These are phyloP conservation scores for Kickxella alabastrina DNA, from an alignment of 192 early-diverging fungal genomes.

Conservation along the genomic window DNA sequence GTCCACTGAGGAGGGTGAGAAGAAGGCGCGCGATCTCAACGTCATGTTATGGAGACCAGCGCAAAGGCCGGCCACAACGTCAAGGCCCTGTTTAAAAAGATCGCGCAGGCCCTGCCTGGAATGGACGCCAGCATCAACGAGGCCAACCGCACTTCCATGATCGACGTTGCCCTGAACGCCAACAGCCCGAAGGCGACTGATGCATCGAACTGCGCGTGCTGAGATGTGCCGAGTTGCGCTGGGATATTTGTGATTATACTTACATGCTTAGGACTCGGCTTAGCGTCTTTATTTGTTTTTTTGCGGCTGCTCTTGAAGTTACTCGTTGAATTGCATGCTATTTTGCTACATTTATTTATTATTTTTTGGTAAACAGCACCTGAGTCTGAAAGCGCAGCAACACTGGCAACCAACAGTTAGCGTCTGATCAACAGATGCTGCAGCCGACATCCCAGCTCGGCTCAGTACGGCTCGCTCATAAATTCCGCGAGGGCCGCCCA, in stretches of 20 bases:
- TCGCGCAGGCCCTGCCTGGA: constrained; percentile 80
- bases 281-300: too few species aligned
- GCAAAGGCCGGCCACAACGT: constrained; percentile 99
- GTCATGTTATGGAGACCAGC: constrained; percentile 99
- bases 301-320: too few species aligned
- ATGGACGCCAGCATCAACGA: constrained; percentile 68
- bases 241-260: too few species aligned
- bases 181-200: constrained; percentile 42
- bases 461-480: too few species aligned
- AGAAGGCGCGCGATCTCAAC: constrained; percentile 92
- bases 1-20: constrained; percentile 94
- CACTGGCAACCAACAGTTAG: too few species aligned
- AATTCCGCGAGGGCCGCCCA: too few species aligned
- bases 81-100: constrained; percentile 94
- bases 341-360: too few species aligned
- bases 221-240: background rate
- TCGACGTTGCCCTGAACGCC: constrained; percentile 56
- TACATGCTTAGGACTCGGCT: background rate
- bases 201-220: constrained; percentile 56
- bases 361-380: too few species aligned
- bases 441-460: too few species aligned
- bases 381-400: too few species aligned
- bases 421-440: too few species aligned
- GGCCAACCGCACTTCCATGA: constrained; percentile 48
- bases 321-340: too few species aligned